A percentile compares a stretch with the other conserved stretches of the same genome.
phyloP scores from a whole-genome alignment of 177 flowering plant genomes.

The Tripterygium wilfordii region DNA sequence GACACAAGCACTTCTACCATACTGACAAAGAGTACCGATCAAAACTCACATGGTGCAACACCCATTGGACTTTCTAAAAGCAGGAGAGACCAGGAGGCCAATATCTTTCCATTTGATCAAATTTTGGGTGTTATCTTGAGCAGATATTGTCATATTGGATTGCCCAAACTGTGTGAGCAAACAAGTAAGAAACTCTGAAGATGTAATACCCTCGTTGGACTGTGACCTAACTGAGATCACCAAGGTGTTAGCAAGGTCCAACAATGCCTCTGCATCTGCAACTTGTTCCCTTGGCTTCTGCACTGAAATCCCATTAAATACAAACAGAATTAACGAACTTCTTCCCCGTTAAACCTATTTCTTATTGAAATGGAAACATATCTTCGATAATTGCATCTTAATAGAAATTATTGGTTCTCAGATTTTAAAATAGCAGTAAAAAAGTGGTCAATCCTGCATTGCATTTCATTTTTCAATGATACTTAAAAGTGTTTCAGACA shows the following conservation, averaged over 20 bases:
- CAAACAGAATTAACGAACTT: too few relatives aligned
- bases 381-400: too few relatives aligned
- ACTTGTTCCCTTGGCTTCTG: constrained; percentile 91
- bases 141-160: constrained; percentile 14
- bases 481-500: too few relatives aligned
- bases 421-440: too few relatives aligned
- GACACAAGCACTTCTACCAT: background rate
- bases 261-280: constrained; percentile 88
- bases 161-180: constrained; percentile 47
- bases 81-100: constrained; percentile 49
- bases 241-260: constrained; percentile 65
- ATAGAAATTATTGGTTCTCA: too few relatives aligned
- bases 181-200: constrained; percentile 51
- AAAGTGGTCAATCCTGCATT: too few relatives aligned
- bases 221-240: constrained; percentile 55
- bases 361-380: too few relatives aligned
- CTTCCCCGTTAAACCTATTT: too few relatives aligned
- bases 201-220: constrained; percentile 48
- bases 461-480: too few relatives aligned
- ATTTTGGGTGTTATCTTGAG: constrained; percentile 17
- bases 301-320: constrained; percentile 34
- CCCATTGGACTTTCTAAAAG: constrained; percentile 42
- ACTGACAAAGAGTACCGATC: background rate
- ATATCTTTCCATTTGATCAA: constrained; percentile 54
- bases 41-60: constrained; percentile 62